These are phyloP conservation scores for Pseudocercospora fijiensis DNA, from an alignment of 2,329 filamentous ascomycete genomes.

Conservation along the genomic window DNA sequence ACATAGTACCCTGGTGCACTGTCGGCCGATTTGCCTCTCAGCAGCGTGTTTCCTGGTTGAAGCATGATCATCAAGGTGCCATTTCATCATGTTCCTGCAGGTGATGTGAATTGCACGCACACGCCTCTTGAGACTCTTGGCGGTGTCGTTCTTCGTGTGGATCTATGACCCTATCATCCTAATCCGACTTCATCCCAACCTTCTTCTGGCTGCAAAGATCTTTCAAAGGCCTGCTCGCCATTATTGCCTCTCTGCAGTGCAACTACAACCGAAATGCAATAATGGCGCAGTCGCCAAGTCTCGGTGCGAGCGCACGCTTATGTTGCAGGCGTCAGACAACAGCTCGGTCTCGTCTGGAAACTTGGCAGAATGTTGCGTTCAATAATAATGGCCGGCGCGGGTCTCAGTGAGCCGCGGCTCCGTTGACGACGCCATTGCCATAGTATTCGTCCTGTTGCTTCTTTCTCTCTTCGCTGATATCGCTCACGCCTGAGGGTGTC, in stretches of 20 bases:
- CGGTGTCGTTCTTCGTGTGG: background rate
- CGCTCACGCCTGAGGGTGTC: conserved; percentile 28
- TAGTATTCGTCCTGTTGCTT: conserved; percentile 40
- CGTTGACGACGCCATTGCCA: conserved; percentile 21
- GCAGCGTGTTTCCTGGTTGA: background rate
- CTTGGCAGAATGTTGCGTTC: too few relatives aligned
- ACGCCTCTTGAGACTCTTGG: background rate
- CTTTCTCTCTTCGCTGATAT: conserved; percentile 32
- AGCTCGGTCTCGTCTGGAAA: too few relatives aligned
- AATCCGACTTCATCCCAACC: background rate
- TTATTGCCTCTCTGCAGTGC: background rate
- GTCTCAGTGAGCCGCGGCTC: background rate
- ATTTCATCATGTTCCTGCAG: conserved; percentile 3
- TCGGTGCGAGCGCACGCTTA: background rate
- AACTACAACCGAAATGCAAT: background rate
- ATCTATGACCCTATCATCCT: background rate
- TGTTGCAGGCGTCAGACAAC: background rate
- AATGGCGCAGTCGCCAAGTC: background rate
- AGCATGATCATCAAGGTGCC: background rate
- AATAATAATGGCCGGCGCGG: background rate
- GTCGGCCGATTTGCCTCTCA: background rate
- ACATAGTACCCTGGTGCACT: background rate
- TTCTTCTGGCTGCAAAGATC: background rate
- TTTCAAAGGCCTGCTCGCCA: background rate
- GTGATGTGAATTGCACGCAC: background rate